Base-by-base conservation (phyloP, 495 filamentous ascomycete species). In the Saxophila tyrrhenica region DNA sequence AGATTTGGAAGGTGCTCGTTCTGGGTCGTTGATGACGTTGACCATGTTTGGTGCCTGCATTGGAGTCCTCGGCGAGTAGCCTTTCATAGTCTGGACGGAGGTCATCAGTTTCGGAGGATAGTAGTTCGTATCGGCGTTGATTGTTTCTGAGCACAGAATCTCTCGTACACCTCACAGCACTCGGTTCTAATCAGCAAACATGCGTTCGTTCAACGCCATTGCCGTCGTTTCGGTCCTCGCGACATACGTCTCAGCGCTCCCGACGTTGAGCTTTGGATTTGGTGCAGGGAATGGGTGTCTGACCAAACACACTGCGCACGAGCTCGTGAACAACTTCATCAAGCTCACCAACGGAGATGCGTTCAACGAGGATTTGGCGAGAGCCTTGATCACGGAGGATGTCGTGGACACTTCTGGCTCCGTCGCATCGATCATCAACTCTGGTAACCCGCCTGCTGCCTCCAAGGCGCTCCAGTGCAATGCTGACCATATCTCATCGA, bases 391-490 rank as follows among this genome's bases (percentile, higher is more conserved):
- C 41, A 7, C 16, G 7, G 19, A 44, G 41, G 41, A 44, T 17
- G 16, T 44, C n/a, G 41, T 44, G 19, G 41, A 44, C n/a, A 44
- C 41, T n/a, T 44, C 41, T n/a, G 41, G 41, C n/a, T 44, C 41
- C 15, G 41, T 44, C 8, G 41, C 16, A 44, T 44, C 41, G 16
- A 21, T 44, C 41, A 44, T 44, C 41, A 44, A 44, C 41, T 8
- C 8, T 44, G 41, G 41, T 44, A 21, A 9, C 7, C 41, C 7
- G 41, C 41, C 17, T 8, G 7, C 41, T 39, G 9, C 16, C 35
- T 16, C 8, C 16, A 16, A 39, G 35, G n/a, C n/a, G n/a, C n/a
- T n/a, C n/a, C n/a, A n/a, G 35, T 39, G 35, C 8, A 39, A 39
- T 39, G 35, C 35, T 39, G 16, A 39, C 35, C 35, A 39, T 39